Base-by-base conservation (phyloP, 2,329 filamentous ascomycete genomes). In the Coleophoma eucalyptorum region DNA sequence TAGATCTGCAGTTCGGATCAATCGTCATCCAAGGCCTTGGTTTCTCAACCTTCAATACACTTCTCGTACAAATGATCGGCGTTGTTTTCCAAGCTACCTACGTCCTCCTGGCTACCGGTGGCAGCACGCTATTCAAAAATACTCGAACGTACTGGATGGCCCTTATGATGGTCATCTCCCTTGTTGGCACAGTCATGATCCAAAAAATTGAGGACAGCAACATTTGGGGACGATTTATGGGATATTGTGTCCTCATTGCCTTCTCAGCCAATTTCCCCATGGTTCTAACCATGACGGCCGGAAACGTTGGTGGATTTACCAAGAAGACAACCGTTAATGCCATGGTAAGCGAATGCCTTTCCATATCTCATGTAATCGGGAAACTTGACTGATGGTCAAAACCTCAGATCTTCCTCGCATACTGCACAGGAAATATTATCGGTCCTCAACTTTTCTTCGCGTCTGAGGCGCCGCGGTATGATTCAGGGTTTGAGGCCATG, bases 211-310 rank as follows among this genome's bases (percentile, higher is more conserved):
- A 44, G 11, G 19, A 35, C 2, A 31, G 46, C 8, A 19, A 52
- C 31, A 49, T 55, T 21, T 56, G 55, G 54, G 50, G 45, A 16
- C 38, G 53, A 12, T 60, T 61, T 45, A 54, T 60, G 35, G 60
- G 60, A 12, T 58, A 57, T 35, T 62, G 58, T 33, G 44, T 62
- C 15, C 53, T 53, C 26, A 51, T 57, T 43, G 55, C 55, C n/a
- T 62, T 58, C 53, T 44, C 55, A 44, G 55, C 52, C 11, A 56
- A 55, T 45, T 55, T 58, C 37, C 55, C 55, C 26, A 48, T 58
- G 48, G 51, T 55, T 21, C 43, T 62, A 20, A 57, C 56, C 40
- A 57, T 59, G 54, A 48, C 50, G 6, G 54, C 51, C n/a, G 55
- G 56, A 13, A 57, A 59, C 37, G 48, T 56, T 40, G 55, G 43